These are phyloP conservation scores for Sclerotinia spermophila DNA, from an alignment of 2,329 filamentous ascomycete species.

Conservation along the genomic window DNA sequence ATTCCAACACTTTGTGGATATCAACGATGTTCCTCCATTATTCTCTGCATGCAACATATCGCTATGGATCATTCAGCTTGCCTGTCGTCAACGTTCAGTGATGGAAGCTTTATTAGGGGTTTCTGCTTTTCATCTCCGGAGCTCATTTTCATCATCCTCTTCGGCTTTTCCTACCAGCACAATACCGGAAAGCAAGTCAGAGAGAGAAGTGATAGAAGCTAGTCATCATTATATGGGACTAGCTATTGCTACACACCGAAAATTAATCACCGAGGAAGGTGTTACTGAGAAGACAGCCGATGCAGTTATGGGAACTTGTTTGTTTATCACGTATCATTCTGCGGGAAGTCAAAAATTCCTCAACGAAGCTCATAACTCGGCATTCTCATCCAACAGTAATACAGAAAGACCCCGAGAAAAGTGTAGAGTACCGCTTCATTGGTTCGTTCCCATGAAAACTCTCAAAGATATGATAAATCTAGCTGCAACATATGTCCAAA, in stretches of 20 bases:
- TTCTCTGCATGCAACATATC: background rate
- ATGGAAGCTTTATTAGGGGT: conserved; percentile 6
- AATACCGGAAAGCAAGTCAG: background rate
- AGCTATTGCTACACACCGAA: background rate
- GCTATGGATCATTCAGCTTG: background rate
- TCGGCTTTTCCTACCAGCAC: background rate
- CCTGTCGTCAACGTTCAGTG: background rate
- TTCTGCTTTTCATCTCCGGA: conserved; percentile 3
- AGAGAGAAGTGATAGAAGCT: background rate
- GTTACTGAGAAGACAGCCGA: conserved; percentile 5
- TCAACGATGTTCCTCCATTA: background rate
- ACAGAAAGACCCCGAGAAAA: background rate
- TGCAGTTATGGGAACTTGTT: background rate
- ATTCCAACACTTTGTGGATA: conserved; percentile 7
- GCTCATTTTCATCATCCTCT: conserved; percentile 1
- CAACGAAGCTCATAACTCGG: background rate
- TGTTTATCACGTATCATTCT: conserved; percentile 10
- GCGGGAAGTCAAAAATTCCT: background rate
- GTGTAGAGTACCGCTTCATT: background rate
- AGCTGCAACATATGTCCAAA: background rate
- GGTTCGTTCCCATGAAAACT: conserved; percentile 4
- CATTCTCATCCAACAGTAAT: too few relatives aligned
- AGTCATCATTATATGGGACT: conserved; percentile 8
- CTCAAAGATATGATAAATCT: conserved; percentile 3
- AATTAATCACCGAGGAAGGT: background rate